Percentiles rank a stretch among this genome's conserved stretches.
These are phyloP conservation scores for Favolaschia claudopus DNA, from an alignment of 768 basidiomycete genomes.

Conservation along the genomic window DNA sequence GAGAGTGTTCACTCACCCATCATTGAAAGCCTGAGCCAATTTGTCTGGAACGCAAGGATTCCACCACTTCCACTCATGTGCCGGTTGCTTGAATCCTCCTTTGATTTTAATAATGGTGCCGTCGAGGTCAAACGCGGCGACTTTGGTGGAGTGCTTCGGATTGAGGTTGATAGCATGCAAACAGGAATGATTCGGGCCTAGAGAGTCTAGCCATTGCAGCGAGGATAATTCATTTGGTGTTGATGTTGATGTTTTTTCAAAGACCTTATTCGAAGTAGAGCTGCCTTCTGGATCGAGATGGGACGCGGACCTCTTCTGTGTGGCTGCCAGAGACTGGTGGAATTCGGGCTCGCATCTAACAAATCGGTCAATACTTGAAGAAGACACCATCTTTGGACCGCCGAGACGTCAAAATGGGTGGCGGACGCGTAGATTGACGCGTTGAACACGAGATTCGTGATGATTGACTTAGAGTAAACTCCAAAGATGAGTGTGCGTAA, in stretches of 20 bases:
- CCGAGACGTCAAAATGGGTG: no score
- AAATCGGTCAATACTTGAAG: no score
- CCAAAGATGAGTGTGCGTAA: no score
- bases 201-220: constrained; percentile 49
- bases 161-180: constrained; percentile 49
- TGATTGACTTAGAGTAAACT: no score
- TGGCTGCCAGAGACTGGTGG: no score
- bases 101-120: constrained; percentile 89
- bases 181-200: constrained; percentile 49
- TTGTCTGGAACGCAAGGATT: constrained; percentile 64
- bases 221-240: no score
- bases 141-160: constrained; percentile 57
- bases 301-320: constrained; percentile 17
- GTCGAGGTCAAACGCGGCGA: constrained; percentile 88
- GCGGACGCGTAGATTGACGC: no score
- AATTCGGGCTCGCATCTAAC: no score
- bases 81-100: constrained; percentile 39
- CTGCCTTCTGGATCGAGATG: not conserved
- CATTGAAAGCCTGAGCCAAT: constrained; percentile 62
- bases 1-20: constrained; percentile 58
- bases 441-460: no score
- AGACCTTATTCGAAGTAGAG: constrained; percentile 18
- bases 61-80: constrained; percentile 75
- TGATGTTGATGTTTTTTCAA: constrained; percentile 21
- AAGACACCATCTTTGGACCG: no score